Evolutionary conservation across 768 basidiomycete genomes (phyloP).

Genomic region (Phallus indusiatus): DNA sequence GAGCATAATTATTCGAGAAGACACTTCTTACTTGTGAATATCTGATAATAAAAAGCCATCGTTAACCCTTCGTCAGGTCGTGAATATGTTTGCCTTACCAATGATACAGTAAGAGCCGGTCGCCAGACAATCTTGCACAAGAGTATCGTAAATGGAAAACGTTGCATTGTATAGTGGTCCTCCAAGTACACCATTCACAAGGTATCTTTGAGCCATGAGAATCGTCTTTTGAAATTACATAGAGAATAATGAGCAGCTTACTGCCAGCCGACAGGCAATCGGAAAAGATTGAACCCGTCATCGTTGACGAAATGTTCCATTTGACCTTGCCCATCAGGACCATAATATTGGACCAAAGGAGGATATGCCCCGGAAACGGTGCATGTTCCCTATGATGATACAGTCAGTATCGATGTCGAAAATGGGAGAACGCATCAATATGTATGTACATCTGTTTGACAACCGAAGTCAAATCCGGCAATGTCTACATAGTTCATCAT

Average conservation of each 20-base stretch:
- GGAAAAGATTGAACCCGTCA: constrained; percentile 48
- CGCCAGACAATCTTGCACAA: constrained; percentile 41
- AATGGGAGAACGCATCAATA: neutral
- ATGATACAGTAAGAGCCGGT: constrained; percentile 46
- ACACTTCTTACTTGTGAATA: constrained; percentile 5
- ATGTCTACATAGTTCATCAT: constrained; percentile 25
- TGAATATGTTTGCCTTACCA: constrained; percentile 25
- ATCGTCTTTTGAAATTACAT: neutral
- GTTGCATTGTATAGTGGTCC: constrained; percentile 33
- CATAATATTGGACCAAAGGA: constrained; percentile 36
- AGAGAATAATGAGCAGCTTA: neutral
- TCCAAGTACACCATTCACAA: constrained; percentile 29
- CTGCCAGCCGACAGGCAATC: constrained; percentile 55
- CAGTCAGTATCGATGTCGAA: neutral
- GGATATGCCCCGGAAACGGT: constrained; percentile 30
- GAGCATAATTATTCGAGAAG: neutral
- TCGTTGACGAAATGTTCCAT: constrained; percentile 51
- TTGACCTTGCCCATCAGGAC: constrained; percentile 43
- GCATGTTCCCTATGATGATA: constrained; percentile 28
- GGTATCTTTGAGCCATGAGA: constrained; percentile 18
- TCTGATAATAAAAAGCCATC: neutral
- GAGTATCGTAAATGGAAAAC: constrained; percentile 40
- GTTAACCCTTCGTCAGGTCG: neutral
- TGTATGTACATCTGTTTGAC: constrained; percentile 26
- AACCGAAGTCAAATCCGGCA: constrained; percentile 48